Percentiles rank a stretch among this genome's conserved stretches.
Conservation (phyloP, 108 stramenopile genomes). For the Aureococcus anophagefferens region DNA sequence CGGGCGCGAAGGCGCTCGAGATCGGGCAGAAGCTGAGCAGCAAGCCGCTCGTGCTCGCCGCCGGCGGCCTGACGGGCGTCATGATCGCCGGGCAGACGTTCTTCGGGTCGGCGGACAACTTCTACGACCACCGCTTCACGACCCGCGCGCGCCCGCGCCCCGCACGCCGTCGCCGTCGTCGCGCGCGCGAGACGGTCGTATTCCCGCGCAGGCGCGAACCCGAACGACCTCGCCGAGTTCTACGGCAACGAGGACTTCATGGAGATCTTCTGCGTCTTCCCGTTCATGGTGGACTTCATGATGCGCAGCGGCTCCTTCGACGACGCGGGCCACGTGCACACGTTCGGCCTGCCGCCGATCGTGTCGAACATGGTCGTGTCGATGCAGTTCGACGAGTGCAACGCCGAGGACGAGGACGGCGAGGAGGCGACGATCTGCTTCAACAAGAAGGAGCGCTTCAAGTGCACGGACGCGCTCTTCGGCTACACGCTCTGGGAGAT, state of each 20-base stretch:
- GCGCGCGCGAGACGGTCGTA: too few species aligned
- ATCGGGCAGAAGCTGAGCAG: too few species aligned
- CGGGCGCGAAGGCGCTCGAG: too few species aligned
- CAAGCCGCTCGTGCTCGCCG: too few species aligned
- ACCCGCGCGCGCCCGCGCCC: too few species aligned
- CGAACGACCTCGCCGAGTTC: conserved; percentile 37
- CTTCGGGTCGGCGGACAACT: conserved; percentile 24
- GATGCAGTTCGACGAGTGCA: conserved; percentile 35
- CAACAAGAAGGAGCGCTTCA: conserved; percentile 44
- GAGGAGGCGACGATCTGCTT: conserved; percentile 13
- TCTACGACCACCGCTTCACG: conserved; percentile 35
- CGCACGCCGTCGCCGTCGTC: too few species aligned
- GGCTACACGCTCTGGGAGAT: conserved; percentile 39
- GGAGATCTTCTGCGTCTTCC: conserved; percentile 45
- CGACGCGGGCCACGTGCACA: conserved; percentile 33
- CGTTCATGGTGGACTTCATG: conserved; percentile 39
- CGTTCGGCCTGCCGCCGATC: conserved; percentile 24
- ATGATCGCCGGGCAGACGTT: not conserved
- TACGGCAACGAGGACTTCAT: conserved; percentile 46
- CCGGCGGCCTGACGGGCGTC: too few species aligned
- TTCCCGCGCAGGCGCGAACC: too few species aligned
- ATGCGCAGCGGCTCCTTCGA: conserved; percentile 42
- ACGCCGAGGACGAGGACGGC: conserved; percentile 15
- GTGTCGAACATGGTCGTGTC: conserved; percentile 26
- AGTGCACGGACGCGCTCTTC: conserved; percentile 15